A percentile compares a stretch with the other conserved stretches of the same genome.
These are phyloP conservation scores for Boletus rufocinnamomeus DNA, from an alignment of 768 basidiomycete species.

Conservation along the genomic window DNA sequence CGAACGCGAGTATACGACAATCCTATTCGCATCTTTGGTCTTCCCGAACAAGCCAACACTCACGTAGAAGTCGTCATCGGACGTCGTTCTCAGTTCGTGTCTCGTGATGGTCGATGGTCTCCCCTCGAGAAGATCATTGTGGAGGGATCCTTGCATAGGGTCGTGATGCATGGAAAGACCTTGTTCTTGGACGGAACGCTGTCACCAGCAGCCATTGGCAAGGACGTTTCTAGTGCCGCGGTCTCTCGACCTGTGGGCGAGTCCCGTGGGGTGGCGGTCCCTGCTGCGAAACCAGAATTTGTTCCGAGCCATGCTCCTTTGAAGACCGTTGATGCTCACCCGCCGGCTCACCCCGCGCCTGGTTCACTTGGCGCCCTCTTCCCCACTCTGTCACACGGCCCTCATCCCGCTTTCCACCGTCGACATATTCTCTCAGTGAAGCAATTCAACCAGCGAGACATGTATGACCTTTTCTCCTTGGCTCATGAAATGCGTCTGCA, in stretches of 20 bases:
- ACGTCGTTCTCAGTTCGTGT: constrained; percentile 60
- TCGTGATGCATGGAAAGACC: constrained; percentile 87
- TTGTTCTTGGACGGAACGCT: constrained; percentile 84
- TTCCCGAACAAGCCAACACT: constrained; percentile 84
- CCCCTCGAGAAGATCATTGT: constrained; percentile 67
- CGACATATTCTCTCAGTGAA: constrained; percentile 94
- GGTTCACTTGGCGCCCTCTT: constrained; percentile 17
- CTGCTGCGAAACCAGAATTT: constrained; percentile 30
- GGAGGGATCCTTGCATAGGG: constrained; percentile 82
- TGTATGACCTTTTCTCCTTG: constrained; percentile 91
- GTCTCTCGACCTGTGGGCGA: constrained; percentile 45
- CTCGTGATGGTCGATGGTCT: constrained; percentile 69
- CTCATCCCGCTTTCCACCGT: constrained; percentile 88
- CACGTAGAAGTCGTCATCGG: constrained; percentile 93
- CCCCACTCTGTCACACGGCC: constrained; percentile 31
- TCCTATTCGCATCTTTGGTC: constrained; percentile 86
- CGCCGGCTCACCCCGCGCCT: constrained; percentile 12
- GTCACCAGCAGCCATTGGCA: constrained; percentile 59
- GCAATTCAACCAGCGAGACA: constrained; percentile 85
- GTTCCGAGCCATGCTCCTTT: constrained; percentile 33
- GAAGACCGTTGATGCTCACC: constrained; percentile 33
- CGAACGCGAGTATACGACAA: constrained; percentile 86
- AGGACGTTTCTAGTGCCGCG: constrained; percentile 68
- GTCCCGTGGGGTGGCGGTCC: constrained; percentile 23
- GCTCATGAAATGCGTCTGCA: constrained; percentile 97